Conservation (phyloP, 2,329 filamentous ascomycete species). For the Arthrobotrys conoides region DNA sequence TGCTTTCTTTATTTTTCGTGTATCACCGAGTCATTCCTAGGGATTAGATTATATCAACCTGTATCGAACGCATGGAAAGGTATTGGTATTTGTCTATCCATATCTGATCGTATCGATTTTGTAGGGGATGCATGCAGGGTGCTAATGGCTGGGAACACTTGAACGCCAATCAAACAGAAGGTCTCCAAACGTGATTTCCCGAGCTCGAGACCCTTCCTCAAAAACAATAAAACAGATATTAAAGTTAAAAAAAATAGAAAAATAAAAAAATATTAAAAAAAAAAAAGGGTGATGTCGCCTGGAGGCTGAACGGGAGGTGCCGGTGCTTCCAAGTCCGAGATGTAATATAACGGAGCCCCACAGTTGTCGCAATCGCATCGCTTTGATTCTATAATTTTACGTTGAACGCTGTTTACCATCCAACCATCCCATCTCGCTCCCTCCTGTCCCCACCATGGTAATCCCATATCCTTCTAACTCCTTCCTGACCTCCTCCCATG, state of each 20-base stretch:
- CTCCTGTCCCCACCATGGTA: slow-evolving; percentile 73
- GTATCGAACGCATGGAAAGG: background rate
- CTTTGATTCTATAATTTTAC: background rate
- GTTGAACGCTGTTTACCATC: slow-evolving; percentile 22
- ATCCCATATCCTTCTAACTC: slow-evolving; percentile 75
- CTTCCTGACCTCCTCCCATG: slow-evolving; percentile 73
- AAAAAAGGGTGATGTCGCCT: background rate
- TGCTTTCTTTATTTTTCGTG: background rate
- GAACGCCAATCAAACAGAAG: slow-evolving; percentile 8
- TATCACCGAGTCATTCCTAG: slow-evolving; percentile 18
- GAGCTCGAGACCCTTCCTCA: background rate
- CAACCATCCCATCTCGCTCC: slow-evolving; percentile 73
- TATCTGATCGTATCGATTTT: slow-evolving; percentile 7
- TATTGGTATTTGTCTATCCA: slow-evolving; percentile 13
- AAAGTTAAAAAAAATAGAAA: background rate
- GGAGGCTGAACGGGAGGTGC: slow-evolving; percentile 2
- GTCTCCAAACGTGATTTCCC: background rate
- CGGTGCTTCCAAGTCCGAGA: background rate
- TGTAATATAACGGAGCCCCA: background rate
- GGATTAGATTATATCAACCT: background rate
- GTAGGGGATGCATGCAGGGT: background rate
- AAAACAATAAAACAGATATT: background rate
- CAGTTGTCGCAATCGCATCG: slow-evolving; percentile 5
- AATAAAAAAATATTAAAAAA: background rate
- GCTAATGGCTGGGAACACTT: slow-evolving; percentile 9